Percentiles rank a stretch among this genome's conserved stretches.
Evolutionary conservation across 192 early-diverging fungal species (phyloP).

Genomic region (Coemansia sp.): DNA sequence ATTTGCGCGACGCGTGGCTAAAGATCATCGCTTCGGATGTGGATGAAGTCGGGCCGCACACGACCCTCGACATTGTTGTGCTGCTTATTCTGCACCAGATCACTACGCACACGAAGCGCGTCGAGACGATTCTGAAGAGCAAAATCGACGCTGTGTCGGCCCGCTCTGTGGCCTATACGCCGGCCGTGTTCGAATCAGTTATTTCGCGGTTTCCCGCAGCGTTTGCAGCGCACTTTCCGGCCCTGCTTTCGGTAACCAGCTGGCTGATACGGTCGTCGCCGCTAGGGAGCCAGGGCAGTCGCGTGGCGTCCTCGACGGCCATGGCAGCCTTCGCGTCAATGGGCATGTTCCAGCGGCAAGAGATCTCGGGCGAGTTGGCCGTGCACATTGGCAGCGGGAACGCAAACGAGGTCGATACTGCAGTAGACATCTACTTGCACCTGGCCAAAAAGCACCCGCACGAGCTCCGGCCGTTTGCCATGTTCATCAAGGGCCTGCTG

Average conservation of each 20-base stretch:
- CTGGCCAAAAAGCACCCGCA: constrained; percentile 49
- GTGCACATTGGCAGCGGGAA: constrained; percentile 73
- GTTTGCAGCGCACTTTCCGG: constrained; percentile 30
- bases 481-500: constrained; percentile 66
- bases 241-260: constrained; percentile 55
- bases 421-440: constrained; percentile 51
- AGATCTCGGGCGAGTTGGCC: constrained; percentile 69
- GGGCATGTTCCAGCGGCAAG: constrained; percentile 68
- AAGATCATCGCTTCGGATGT: constrained; percentile 51
- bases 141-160: constrained; percentile 20
- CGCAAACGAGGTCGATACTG: constrained; percentile 57
- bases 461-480: constrained; percentile 54
- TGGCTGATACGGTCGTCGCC: constrained; percentile 48
- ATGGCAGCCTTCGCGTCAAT: constrained; percentile 33
- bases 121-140: constrained; percentile 14
- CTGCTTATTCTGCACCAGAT: constrained; percentile 40
- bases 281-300: constrained; percentile 45
- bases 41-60: constrained; percentile 37
- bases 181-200: constrained; percentile 4
- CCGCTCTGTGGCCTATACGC: constrained; percentile 17
- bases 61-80: constrained; percentile 42
- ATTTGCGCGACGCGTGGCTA: constrained; percentile 65
- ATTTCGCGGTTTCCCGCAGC: constrained; percentile 20
- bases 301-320: constrained; percentile 16
- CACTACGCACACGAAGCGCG: constrained; percentile 26